Conservation (phyloP, 202 grass and related monocot species). For the Cymbopogon flexuosus region DNA sequence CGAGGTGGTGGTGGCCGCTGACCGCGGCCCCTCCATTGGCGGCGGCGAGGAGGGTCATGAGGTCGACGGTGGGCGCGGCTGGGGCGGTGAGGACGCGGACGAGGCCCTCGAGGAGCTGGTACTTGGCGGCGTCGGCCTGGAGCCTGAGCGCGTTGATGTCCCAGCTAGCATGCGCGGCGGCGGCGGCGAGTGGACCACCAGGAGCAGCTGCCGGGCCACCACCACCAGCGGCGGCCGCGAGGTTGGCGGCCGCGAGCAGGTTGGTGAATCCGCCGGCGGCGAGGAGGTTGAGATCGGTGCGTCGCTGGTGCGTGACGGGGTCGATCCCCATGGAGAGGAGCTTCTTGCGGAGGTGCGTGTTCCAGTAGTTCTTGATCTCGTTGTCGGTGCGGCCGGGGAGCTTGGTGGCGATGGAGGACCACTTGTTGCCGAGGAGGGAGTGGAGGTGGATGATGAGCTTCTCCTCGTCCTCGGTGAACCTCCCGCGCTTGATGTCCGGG, state of each 20-base stretch:
- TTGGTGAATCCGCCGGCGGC: conserved; percentile 28
- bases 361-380: conserved; percentile 99
- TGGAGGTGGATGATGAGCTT: conserved; percentile 87
- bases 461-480: conserved; percentile 77
- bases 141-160: conserved; percentile 63
- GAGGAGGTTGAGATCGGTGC: conserved; percentile 55
- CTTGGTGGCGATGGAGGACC: conserved; percentile 81
- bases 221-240: not conserved
- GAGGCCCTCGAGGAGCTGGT: conserved; percentile 68
- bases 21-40: not conserved
- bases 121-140: conserved; percentile 87
- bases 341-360: conserved; percentile 82
- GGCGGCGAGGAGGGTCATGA: conserved; percentile 44
- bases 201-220: not conserved
- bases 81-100: conserved; percentile 40
- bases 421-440: conserved; percentile 85
- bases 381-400: conserved; percentile 76
- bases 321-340: conserved; percentile 76
- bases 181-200: not conserved
- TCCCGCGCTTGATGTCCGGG: conserved; percentile 85
- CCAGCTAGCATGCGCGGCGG: conserved; percentile 1
- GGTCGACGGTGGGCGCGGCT: conserved; percentile 28
- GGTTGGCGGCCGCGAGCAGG: conserved; percentile 40
- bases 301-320: conserved; percentile 73
- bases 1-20: not conserved